Evolutionary conservation across 192 early-diverging fungal genomes (phyloP).

Genomic region (Backusella circina): DNA sequence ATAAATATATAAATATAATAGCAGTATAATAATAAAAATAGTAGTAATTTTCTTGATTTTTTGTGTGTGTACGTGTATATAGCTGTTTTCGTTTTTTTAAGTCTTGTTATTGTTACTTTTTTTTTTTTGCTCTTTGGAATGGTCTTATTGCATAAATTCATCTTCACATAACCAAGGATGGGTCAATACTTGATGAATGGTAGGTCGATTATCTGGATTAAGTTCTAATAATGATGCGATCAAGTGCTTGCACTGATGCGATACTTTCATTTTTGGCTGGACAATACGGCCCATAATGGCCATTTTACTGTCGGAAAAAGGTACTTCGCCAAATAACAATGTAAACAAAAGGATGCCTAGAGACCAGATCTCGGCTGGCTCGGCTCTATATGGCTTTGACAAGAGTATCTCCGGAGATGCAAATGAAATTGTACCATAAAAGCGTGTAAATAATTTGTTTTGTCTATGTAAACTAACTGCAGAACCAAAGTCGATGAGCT

Average conservation of each 20-base stretch:
- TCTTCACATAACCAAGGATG: constrained; percentile 54
- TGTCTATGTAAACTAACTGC: constrained; percentile 31
- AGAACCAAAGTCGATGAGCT: constrained; percentile 68
- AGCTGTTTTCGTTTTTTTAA: neutral
- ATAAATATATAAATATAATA: neutral
- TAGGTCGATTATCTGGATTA: constrained; percentile 45
- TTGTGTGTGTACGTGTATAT: neutral
- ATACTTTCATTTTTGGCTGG: constrained; percentile 34
- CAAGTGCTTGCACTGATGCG: constrained; percentile 47
- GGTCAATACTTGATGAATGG: constrained; percentile 44
- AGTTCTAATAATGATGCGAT: constrained; percentile 61
- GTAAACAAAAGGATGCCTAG: constrained; percentile 64
- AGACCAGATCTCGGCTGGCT: constrained; percentile 69
- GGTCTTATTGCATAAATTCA: neutral
- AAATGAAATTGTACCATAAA: constrained; percentile 51
- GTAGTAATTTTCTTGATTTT: neutral
- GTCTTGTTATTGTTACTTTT: neutral
- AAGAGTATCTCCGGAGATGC: constrained; percentile 65
- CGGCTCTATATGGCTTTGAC: constrained; percentile 56
- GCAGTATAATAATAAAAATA: neutral
- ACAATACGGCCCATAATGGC: constrained; percentile 37
- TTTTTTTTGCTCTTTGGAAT: neutral
- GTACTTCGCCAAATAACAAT: constrained; percentile 54
- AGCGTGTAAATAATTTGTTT: constrained; percentile 33
- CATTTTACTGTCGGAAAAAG: constrained; percentile 47